A percentile compares a stretch with the other conserved stretches of the same genome.
These are phyloP conservation scores for Nemania sp. DNA, from an alignment of 2,329 filamentous ascomycete species.

Conservation along the genomic window DNA sequence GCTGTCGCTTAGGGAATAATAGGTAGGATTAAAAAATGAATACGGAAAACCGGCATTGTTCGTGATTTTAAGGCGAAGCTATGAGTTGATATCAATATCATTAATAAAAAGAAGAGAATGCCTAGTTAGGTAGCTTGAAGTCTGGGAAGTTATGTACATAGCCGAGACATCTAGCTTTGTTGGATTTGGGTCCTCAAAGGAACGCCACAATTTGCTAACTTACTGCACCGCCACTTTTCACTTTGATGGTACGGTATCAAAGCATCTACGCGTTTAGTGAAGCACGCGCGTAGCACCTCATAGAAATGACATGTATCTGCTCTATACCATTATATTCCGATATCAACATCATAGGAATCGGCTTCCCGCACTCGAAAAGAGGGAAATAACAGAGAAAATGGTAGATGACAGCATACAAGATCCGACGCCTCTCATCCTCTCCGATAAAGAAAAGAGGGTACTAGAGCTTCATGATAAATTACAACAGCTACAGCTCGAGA, in stretches of 20 bases:
- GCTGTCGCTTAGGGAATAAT: too few relatives aligned
- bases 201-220: conserved; percentile 18
- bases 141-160: not conserved
- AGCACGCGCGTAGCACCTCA: not conserved
- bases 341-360: not conserved
- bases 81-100: not conserved
- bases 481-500: conserved; percentile 78
- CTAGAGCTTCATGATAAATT: conserved; percentile 78
- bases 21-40: not conserved
- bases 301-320: not conserved
- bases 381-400: too few relatives aligned
- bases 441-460: conserved; percentile 73
- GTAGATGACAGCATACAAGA: conserved; percentile 50
- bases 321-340: not conserved
- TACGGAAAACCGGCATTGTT: not conserved
- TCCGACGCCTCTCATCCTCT: conserved; percentile 64
- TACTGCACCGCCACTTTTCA: conserved; percentile 18
- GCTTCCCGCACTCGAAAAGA: not conserved
- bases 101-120: not conserved
- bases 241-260: conserved; percentile 9
- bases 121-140: not conserved
- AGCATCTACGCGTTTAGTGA: not conserved
- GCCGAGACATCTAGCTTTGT: not conserved
- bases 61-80: not conserved
- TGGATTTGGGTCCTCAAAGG: not conserved